Evolutionary conservation across 1,284 basidiomycete genomes (phyloP).

Genomic region (Apiotrichum domesticum): DNA sequence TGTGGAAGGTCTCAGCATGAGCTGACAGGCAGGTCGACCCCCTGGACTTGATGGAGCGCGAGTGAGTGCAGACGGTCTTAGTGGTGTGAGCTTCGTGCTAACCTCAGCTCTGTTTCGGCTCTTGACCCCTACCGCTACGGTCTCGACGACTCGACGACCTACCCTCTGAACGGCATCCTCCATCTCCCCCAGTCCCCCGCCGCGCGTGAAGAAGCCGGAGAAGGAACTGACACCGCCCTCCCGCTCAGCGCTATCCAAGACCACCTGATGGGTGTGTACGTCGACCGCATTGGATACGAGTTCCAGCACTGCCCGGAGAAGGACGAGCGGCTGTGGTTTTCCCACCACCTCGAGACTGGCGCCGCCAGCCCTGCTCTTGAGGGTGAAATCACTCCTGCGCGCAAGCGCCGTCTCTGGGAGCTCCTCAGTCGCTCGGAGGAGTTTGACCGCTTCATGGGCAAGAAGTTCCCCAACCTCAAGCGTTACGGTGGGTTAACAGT

Average conservation of each 20-base stretch:
- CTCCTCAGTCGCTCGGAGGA: conserved; percentile 69
- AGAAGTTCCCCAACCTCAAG: conserved; percentile 43
- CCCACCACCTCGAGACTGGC: conserved; percentile 68
- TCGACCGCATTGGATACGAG: conserved; percentile 78
- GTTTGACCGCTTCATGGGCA: conserved; percentile 55
- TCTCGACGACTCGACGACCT: conserved; percentile 49
- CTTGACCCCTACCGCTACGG: conserved; percentile 73
- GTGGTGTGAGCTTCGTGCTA: not conserved
- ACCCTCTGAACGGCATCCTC: conserved; percentile 68
- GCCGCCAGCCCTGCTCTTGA: conserved; percentile 45
- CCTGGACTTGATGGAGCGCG: conserved; percentile 73
- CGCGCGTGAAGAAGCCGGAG: conserved; percentile 46
- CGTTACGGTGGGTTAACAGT: conserved; percentile 34
- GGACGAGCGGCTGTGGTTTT: conserved; percentile 59
- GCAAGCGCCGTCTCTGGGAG: conserved; percentile 58
- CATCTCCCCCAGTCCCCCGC: conserved; percentile 26
- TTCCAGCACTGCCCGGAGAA: conserved; percentile 51
- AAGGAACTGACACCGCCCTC: conserved; percentile 56
- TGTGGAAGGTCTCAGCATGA: conserved; percentile 48
- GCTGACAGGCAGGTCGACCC: conserved; percentile 70
- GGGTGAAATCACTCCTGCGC: conserved; percentile 32
- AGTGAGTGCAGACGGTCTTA: conserved; percentile 49
- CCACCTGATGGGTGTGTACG: conserved; percentile 67
- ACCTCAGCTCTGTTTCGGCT: conserved; percentile 56
- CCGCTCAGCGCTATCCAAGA: conserved; percentile 59